Conservation (phyloP, 1,284 basidiomycete species). For the Kwoniella shivajii region DNA sequence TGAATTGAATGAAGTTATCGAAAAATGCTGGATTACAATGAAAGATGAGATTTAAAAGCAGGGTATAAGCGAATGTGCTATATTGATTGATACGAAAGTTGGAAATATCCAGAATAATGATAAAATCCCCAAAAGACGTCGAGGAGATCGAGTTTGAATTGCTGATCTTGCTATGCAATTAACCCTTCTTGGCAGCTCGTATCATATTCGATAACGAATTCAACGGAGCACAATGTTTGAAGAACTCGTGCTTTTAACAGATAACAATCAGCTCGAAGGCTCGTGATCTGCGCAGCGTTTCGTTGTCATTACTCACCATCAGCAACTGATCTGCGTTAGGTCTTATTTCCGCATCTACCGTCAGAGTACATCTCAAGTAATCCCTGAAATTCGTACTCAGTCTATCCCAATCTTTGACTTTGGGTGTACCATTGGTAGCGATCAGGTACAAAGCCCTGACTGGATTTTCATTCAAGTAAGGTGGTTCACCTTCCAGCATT, state of each 20-base stretch:
- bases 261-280: background rate
- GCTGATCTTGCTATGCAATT: background rate
- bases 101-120: background rate
- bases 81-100: background rate
- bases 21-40: conserved; percentile 2
- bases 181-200: conserved; percentile 78
- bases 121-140: background rate
- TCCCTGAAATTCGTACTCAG: conserved; percentile 84
- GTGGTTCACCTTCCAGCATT: conserved; percentile 99
- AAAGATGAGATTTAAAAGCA: background rate
- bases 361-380: conserved; percentile 85
- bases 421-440: conserved; percentile 97
- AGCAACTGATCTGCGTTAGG: conserved; percentile 84
- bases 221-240: conserved; percentile 81
- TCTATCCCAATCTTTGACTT: conserved; percentile 92
- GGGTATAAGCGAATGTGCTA: background rate
- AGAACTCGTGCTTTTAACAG: conserved; percentile 79
- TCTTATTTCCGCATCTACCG: conserved; percentile 91
- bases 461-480: conserved; percentile 96
- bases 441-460: conserved; percentile 94
- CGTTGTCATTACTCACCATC: conserved; percentile 58
- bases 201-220: conserved; percentile 86
- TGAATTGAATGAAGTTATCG: too few species aligned
- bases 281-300: background rate
- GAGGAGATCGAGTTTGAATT: background rate